A percentile compares a stretch with the other conserved stretches of the same genome.
Conservation (phyloP, 2,329 filamentous ascomycete species). For the Lasiodiplodia citricola region DNA sequence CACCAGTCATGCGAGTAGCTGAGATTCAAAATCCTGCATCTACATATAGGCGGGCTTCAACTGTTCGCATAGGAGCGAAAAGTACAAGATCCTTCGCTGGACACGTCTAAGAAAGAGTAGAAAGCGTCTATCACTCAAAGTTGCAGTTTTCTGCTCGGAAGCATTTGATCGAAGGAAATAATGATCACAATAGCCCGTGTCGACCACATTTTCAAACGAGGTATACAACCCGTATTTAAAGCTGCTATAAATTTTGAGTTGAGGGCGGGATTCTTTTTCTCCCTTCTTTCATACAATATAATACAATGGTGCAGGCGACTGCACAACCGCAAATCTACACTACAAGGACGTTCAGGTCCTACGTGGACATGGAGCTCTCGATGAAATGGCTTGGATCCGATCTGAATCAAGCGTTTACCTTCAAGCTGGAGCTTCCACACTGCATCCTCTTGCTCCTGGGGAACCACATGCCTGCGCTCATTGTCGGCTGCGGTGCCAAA, state of each 20-base stretch:
- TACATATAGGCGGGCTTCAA: too few species aligned
- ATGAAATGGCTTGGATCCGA: not conserved
- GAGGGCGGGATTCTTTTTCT: not conserved
- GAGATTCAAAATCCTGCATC: too few species aligned
- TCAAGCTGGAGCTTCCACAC: not conserved
- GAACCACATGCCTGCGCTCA: not conserved
- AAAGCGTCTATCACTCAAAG: too few species aligned
- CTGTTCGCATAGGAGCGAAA: too few species aligned
- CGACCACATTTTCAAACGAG: not conserved
- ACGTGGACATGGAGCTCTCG: not conserved
- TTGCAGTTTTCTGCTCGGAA: too few species aligned
- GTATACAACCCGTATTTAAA: not conserved
- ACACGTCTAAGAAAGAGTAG: too few species aligned
- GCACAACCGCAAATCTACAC: not conserved
- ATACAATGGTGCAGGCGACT: not conserved
- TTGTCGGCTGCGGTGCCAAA: not conserved
- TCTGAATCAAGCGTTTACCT: not conserved
- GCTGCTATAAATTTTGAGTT: not conserved
- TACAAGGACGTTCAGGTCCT: not conserved
- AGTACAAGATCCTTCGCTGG: too few species aligned
- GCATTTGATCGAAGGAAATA: too few species aligned
- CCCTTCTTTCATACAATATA: not conserved
- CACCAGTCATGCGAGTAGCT: too few species aligned
- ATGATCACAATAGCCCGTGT: not conserved
- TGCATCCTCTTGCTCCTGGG: not conserved